Evolutionary conservation across 306 rosid genomes (phyloP).

Genomic region (Vachellia pachyceras): DNA sequence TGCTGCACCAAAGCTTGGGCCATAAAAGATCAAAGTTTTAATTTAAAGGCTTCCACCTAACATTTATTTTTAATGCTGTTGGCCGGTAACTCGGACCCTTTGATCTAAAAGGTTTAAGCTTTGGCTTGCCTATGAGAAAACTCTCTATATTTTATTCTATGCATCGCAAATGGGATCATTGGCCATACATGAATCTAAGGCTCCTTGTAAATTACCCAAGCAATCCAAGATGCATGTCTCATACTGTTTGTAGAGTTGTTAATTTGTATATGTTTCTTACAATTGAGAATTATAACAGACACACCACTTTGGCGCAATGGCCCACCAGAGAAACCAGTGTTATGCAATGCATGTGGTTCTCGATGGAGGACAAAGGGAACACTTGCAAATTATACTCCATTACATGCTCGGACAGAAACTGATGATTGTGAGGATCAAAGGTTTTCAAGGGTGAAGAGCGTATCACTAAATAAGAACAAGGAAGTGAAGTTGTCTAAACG

Average conservation of each 20-base stretch:
- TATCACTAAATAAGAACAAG: constrained; percentile 75
- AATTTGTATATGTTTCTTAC: constrained; percentile 44
- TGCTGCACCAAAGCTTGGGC: constrained; percentile 6
- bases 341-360: constrained; percentile 99
- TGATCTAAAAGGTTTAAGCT: constrained; percentile 20
- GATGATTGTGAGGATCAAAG: constrained; percentile 82
- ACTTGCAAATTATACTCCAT: constrained; percentile 93
- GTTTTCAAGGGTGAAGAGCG: constrained; percentile 70
- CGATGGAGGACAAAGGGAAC: constrained; percentile 99
- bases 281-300: constrained; percentile 65
- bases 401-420: constrained; percentile 90
- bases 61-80: background rate
- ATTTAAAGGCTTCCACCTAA: background rate
- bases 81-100: constrained; percentile 3
- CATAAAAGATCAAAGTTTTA: background rate
- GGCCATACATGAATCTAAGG: constrained; percentile 27
- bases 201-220: constrained; percentile 32
- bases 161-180: constrained; percentile 32
- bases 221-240: constrained; percentile 17
- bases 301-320: constrained; percentile 99
- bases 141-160: background rate
- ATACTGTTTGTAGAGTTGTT: constrained; percentile 27
- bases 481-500: constrained; percentile 75
- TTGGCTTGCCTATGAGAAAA: constrained; percentile 23
- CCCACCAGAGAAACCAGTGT: constrained; percentile 95